Percentiles rank a stretch among this genome's conserved stretches.
phyloP scores from a whole-genome alignment of 1,284 basidiomycete species.

The Cystobasidiaceae sp. region DNA sequence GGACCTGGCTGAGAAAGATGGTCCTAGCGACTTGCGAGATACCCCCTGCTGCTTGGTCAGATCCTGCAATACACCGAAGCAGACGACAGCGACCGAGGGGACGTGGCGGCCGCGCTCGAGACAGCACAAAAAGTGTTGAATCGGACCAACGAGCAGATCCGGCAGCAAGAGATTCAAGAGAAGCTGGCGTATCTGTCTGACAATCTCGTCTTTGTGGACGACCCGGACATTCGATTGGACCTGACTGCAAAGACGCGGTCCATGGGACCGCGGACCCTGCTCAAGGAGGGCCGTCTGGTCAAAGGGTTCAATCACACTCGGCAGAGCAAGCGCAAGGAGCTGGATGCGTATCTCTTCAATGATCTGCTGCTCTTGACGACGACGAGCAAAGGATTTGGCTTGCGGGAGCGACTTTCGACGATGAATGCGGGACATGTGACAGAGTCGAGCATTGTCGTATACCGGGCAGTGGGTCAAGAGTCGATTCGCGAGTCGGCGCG shows the following conservation, averaged over 20 bases:
- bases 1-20: neutral
- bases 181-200: conserved; percentile 66
- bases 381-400: neutral
- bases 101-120: conserved; percentile 57
- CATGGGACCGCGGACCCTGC: conserved; percentile 66
- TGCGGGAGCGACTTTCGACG: conserved; percentile 14
- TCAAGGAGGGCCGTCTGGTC: conserved; percentile 70
- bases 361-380: conserved; percentile 44
- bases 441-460: conserved; percentile 40
- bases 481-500: conserved; percentile 62
- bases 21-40: conserved; percentile 70
- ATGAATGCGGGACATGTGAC: neutral
- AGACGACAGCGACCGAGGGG: conserved; percentile 55
- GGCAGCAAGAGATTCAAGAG: conserved; percentile 73
- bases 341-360: conserved; percentile 52
- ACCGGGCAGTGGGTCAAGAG: conserved; percentile 26
- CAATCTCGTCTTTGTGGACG: conserved; percentile 51
- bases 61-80: conserved; percentile 72
- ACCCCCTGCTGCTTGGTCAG: conserved; percentile 75
- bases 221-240: conserved; percentile 53
- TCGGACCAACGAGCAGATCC: conserved; percentile 81
- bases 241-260: conserved; percentile 79
- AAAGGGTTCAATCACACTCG: conserved; percentile 56
- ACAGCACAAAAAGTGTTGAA: conserved; percentile 67
- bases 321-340: conserved; percentile 63